Evolutionary conservation across 768 basidiomycete genomes (phyloP).

Genomic region (Tulasnella sp.): DNA sequence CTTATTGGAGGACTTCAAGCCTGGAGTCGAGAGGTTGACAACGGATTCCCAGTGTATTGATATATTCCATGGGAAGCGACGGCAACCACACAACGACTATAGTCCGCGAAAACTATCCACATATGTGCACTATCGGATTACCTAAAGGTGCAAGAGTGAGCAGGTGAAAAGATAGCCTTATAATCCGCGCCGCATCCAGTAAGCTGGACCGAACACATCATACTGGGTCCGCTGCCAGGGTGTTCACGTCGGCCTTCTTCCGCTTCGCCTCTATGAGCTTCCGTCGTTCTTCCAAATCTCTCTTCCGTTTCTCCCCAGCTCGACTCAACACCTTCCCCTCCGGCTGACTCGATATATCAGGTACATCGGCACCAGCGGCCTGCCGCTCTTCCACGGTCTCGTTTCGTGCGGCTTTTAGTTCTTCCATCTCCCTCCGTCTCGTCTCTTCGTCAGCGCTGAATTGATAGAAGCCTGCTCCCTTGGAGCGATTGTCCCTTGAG

Average conservation of each 20-base stretch:
- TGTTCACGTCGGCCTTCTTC: not conserved
- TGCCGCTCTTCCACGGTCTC: constrained; percentile 10
- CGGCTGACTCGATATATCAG: not conserved
- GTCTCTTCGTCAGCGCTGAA: constrained; percentile 71
- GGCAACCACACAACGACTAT: not conserved
- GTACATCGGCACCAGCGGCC: constrained; percentile 8
- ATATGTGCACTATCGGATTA: not conserved
- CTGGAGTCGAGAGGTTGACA: constrained; percentile 69
- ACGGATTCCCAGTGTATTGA: constrained; percentile 69
- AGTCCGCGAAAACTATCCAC: not conserved
- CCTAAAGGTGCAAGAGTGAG: not conserved
- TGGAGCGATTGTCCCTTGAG: constrained; percentile 67
- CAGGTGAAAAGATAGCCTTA: not conserved
- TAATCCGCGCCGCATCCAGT: too few species aligned
- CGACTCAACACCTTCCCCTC: not conserved
- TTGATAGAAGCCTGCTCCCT: constrained; percentile 86
- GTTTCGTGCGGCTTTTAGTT: constrained; percentile 40
- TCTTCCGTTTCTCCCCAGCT: constrained; percentile 17
- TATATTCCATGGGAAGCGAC: not conserved
- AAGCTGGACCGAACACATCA: too few species aligned
- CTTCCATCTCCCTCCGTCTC: constrained; percentile 72
- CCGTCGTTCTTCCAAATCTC: constrained; percentile 18
- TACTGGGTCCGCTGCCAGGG: not conserved
- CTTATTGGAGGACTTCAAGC: constrained; percentile 73
- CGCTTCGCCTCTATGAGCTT: constrained; percentile 17